A percentile compares a stretch with the other conserved stretches of the same genome.
phyloP scores from a whole-genome alignment of 306 rosid genomes.

The Castanea crenata region DNA sequence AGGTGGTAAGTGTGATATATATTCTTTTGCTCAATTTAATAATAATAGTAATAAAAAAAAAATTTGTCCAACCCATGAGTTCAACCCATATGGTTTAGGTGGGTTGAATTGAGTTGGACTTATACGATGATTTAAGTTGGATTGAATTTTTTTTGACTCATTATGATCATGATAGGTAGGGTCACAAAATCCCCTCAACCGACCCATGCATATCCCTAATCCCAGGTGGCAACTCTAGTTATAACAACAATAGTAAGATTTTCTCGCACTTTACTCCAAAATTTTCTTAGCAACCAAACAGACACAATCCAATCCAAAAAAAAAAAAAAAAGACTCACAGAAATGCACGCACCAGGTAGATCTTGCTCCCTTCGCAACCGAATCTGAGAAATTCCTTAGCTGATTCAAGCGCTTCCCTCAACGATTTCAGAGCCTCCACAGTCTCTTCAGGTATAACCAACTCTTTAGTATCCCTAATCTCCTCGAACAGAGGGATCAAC shows the following conservation, averaged over 20 bases:
- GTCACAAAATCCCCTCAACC: too few relatives aligned
- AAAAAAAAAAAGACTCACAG: neutral
- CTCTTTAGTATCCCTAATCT: conserved; percentile 65
- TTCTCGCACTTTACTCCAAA: neutral
- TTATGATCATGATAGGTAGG: too few relatives aligned
- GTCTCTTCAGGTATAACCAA: conserved; percentile 34
- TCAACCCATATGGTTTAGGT: too few relatives aligned
- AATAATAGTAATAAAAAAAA: too few relatives aligned
- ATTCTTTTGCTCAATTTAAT: too few relatives aligned
- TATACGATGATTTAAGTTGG: too few relatives aligned
- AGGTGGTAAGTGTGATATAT: too few relatives aligned
- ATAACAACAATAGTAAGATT: neutral
- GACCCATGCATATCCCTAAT: too few relatives aligned
- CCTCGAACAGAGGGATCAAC: conserved; percentile 85
- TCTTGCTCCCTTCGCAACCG: conserved; percentile 83
- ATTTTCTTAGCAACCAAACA: conserved; percentile 25
- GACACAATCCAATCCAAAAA: neutral
- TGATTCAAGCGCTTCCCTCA: conserved; percentile 61
- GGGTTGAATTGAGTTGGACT: too few relatives aligned
- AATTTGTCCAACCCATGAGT: too few relatives aligned
- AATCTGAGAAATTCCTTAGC: conserved; percentile 72
- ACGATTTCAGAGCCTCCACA: conserved; percentile 49
- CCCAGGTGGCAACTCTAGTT: neutral
- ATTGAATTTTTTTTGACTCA: too few relatives aligned
- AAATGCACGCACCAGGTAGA: conserved; percentile 70